Evolutionary conservation across 371 early-diverging fungal species (phyloP), one percentile per base, ranked within the genome.

Genomic region (Mortierella sp.): DNA sequence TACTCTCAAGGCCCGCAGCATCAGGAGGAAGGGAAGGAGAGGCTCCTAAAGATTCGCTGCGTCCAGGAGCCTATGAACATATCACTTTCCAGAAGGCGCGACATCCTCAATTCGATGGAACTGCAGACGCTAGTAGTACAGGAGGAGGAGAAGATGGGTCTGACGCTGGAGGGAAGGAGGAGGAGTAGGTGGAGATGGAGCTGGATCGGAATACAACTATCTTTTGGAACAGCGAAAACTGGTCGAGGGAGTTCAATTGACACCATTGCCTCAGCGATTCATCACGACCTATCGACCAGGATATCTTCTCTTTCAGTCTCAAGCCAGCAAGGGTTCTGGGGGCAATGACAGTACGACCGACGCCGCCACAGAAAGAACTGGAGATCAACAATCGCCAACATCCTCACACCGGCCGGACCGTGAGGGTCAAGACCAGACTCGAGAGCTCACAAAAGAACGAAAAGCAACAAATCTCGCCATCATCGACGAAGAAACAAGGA

Each of bases 211-310:
- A 31, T 8, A 34, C 66, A 61, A 29, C 41, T 77, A 73, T 22
- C 70, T 76, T 16, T 61, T 76, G 24, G 74, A 77, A 13, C 78
- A 74, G 22, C 67, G 77, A 5, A 67, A 66, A 26, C 66, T 71
- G 2, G 73, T 78, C 34, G 68, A 82, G n/a, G 70, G 72, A 0
- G 40, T 82, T 14, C 29, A 66, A 1, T 52, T 82, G 61, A 66
- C 48, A 1, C 75, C 74, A 4, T n/a, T 82, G 16, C 79, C 83
- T 16, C 70, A 75, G 26, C 71, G 63, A 29, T 64, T 78, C 40
- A 82, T 82, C 50, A 65, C 76, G 1, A 72, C 83, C 39, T 82
- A 78, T 65, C 75, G 65, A 52, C 79, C 83, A 14, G 70, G 68
- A 1, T 74, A 78, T 47, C 68, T 70, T 29, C 61, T 37, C 37